Evolutionary conservation across 1,284 basidiomycete genomes (phyloP).

Genomic region (Ganoderma boninense): DNA sequence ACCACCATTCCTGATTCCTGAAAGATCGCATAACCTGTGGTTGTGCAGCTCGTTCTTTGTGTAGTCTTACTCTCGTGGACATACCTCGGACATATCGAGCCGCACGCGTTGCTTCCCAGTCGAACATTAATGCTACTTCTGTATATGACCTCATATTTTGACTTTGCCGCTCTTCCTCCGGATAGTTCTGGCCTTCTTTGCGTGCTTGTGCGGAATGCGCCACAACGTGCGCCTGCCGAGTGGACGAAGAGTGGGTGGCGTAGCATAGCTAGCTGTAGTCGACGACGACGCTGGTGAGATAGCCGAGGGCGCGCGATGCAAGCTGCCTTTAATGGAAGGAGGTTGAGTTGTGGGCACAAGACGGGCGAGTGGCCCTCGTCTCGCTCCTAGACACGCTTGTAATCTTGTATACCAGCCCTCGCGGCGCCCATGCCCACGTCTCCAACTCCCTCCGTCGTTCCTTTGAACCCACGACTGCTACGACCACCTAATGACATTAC

Average conservation of each 20-base stretch:
- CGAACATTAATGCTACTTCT: constrained; percentile 15
- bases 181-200: background rate
- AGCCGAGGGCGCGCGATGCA: constrained; percentile 11
- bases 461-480: constrained; percentile 38
- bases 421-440: constrained; percentile 38
- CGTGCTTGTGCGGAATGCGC: background rate
- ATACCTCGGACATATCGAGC: constrained; percentile 10
- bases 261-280: constrained; percentile 6
- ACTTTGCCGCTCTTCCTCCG: background rate
- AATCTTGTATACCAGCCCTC: constrained; percentile 32
- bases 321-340: constrained; percentile 31
- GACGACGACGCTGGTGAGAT: too few relatives aligned
- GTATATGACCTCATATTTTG: constrained; percentile 24
- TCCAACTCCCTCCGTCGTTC: constrained; percentile 34
- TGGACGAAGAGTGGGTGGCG: background rate
- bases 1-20: background rate
- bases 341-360: constrained; percentile 27
- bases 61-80: constrained; percentile 12
- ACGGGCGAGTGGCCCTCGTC: constrained; percentile 3
- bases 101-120: constrained; percentile 27
- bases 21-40: constrained; percentile 1
- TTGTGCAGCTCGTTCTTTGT: constrained; percentile 19
- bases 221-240: background rate
- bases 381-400: constrained; percentile 18
- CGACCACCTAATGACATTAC: constrained; percentile 36